Evolutionary conservation across 352 stramenopile genomes (phyloP).

Genomic region (Pythium biforme): DNA sequence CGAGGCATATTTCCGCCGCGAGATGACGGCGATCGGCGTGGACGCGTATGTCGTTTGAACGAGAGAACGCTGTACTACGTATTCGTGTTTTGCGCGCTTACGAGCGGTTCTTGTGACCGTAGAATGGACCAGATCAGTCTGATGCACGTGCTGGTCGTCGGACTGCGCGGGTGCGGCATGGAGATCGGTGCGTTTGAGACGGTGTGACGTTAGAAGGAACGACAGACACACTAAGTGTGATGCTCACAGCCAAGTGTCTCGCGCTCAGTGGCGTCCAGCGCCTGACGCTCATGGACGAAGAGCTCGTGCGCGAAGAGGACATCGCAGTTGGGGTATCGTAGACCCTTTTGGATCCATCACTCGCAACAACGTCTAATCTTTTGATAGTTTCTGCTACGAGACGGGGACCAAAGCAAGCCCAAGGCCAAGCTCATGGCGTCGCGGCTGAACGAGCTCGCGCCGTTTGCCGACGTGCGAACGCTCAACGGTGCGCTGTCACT

Average conservation of each 20-base stretch:
- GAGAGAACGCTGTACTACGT: background rate
- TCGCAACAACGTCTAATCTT: too few relatives aligned
- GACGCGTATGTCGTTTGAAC: slow-evolving; percentile 17
- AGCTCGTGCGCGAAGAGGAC: slow-evolving; percentile 40
- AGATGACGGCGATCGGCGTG: slow-evolving; percentile 32
- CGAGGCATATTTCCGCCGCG: slow-evolving; percentile 33
- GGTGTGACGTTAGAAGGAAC: background rate
- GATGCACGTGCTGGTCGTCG: slow-evolving; percentile 47
- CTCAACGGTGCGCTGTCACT: slow-evolving; percentile 34
- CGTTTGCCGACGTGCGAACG: slow-evolving; percentile 33
- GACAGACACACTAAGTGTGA: background rate
- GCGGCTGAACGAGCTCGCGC: slow-evolving; percentile 29
- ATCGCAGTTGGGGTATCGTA: slow-evolving; percentile 24
- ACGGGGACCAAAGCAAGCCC: slow-evolving; percentile 31
- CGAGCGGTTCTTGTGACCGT: background rate
- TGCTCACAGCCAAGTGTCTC: slow-evolving; percentile 41
- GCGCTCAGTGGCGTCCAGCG: slow-evolving; percentile 34
- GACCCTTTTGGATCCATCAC: too few relatives aligned
- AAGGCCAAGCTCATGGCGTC: slow-evolving; percentile 33
- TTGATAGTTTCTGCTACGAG: slow-evolving; percentile 33
- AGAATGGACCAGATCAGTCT: slow-evolving; percentile 44
- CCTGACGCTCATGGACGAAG: slow-evolving; percentile 46
- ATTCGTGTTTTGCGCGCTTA: background rate
- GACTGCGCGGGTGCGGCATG: slow-evolving; percentile 38
- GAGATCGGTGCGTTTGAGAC: slow-evolving; percentile 34